Evolutionary conservation across 2,329 filamentous ascomycete species (phyloP).

Genomic region (Ceratocystis papillata): DNA sequence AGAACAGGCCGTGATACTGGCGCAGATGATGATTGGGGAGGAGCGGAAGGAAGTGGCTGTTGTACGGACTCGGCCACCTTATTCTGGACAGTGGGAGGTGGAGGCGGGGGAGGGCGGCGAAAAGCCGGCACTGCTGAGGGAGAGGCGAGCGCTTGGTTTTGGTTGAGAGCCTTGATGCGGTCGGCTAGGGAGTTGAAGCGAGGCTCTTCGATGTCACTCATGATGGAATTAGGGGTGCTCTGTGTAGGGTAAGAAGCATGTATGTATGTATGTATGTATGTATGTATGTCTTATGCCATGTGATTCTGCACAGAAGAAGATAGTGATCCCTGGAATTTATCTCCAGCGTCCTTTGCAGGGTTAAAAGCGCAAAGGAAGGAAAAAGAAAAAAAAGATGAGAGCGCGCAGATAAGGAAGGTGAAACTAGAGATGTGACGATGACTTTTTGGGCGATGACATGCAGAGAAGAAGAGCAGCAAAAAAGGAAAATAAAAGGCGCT

Average conservation of each 20-base stretch:
- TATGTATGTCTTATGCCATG: neutral
- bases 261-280: neutral
- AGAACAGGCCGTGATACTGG: slow-evolving; percentile 30
- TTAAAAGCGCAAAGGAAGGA: neutral
- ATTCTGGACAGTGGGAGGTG: slow-evolving; percentile 6
- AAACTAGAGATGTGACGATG: neutral
- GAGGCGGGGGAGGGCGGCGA: slow-evolving; percentile 30
- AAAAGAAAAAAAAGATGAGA: neutral
- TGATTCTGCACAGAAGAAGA: neutral
- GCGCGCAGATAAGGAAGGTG: neutral
- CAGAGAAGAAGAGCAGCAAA: neutral
- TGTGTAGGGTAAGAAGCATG: too few species aligned
- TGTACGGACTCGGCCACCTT: neutral
- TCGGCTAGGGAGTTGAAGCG: slow-evolving; percentile 51
- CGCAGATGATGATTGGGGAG: neutral
- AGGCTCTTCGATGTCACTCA: slow-evolving; percentile 53
- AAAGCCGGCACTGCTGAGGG: neutral
- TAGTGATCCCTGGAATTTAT: neutral
- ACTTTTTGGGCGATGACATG: neutral
- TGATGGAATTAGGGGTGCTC: neutral
- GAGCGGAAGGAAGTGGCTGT: neutral
- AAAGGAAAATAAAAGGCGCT: neutral
- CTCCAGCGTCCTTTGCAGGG: too few species aligned
- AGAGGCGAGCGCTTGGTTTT: slow-evolving; percentile 44
- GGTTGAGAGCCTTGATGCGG: slow-evolving; percentile 53